These are phyloP conservation scores for Raffaelea ambrosiae DNA, from an alignment of 2,329 filamentous ascomycete genomes.

Conservation along the genomic window DNA sequence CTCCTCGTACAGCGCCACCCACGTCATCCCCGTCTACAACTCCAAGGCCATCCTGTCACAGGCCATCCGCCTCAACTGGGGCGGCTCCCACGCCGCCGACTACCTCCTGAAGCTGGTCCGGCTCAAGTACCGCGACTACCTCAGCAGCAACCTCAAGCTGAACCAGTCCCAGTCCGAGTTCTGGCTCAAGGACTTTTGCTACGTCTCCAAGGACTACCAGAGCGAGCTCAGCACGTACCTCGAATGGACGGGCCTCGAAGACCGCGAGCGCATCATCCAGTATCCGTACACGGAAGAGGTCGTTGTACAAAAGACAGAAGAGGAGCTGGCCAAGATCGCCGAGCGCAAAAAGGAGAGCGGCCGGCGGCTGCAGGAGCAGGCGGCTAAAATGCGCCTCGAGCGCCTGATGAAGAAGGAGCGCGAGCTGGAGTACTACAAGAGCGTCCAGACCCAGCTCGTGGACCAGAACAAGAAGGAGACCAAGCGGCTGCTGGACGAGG, in stretches of 20 bases:
- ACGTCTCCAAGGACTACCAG: conserved; percentile 78
- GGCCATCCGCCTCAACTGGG: conserved; percentile 89
- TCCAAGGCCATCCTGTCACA: conserved; percentile 76
- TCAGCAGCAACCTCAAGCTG: conserved; percentile 72
- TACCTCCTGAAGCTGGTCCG: conserved; percentile 84
- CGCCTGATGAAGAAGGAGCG: conserved; percentile 94
- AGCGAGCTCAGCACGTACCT: conserved; percentile 67
- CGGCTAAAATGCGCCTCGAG: conserved; percentile 92
- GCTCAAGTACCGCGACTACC: conserved; percentile 68
- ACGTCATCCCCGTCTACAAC: conserved; percentile 88
- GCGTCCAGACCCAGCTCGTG: conserved; percentile 63
- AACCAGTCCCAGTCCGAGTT: conserved; percentile 81
- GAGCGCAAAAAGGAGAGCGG: conserved; percentile 95
- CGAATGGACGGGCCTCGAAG: conserved; percentile 87
- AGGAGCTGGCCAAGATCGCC: conserved; percentile 81
- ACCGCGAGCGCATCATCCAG: conserved; percentile 81
- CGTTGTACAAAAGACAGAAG: conserved; percentile 83
- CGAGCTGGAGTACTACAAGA: conserved; percentile 87
- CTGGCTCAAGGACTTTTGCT: conserved; percentile 82
- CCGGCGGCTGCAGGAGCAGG: conserved; percentile 84
- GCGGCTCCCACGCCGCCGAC: conserved; percentile 80
- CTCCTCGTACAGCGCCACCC: conserved; percentile 87
- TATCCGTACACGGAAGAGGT: conserved; percentile 91
- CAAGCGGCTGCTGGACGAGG: conserved; percentile 74
- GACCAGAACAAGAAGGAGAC: conserved; percentile 86